These are phyloP conservation scores for Colletotrichum brevisporum DNA, from an alignment of 2,329 filamentous ascomycete species.

Conservation along the genomic window DNA sequence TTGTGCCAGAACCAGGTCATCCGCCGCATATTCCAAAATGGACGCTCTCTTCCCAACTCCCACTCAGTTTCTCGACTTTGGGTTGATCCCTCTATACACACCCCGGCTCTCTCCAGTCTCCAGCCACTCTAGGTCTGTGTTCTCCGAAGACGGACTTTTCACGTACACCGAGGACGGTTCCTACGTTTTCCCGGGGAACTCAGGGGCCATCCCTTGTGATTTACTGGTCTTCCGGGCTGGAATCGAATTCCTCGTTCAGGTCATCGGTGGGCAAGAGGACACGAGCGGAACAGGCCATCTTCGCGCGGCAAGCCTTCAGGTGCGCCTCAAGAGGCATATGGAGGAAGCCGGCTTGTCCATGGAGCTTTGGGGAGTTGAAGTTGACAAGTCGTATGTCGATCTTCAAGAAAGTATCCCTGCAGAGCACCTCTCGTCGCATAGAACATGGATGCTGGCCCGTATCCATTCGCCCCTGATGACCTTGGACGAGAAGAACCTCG, in stretches of 20 bases:
- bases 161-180: neutral
- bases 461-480: conserved; percentile 14
- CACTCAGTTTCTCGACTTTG: too few relatives aligned
- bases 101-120: too few relatives aligned
- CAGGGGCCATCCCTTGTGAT: too few relatives aligned
- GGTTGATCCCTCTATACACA: too few relatives aligned
- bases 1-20: too few relatives aligned
- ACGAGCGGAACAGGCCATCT: too few relatives aligned
- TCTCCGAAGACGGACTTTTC: neutral
- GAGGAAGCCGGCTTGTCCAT: too few relatives aligned
- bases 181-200: neutral
- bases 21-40: too few relatives aligned
- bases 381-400: neutral
- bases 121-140: too few relatives aligned
- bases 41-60: too few relatives aligned
- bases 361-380: neutral
- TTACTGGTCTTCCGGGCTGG: neutral
- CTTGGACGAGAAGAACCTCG: neutral
- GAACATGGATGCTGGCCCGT: conserved; percentile 9
- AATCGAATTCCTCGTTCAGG: conserved; percentile 6
- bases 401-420: neutral
- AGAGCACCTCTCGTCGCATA: neutral
- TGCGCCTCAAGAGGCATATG: too few relatives aligned
- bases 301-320: too few relatives aligned
- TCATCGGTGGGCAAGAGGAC: neutral